Percentiles rank a stretch among this genome's conserved stretches.
phyloP scores from a whole-genome alignment of 495 filamentous ascomycete genomes.

The Penicilliopsis zonata region DNA sequence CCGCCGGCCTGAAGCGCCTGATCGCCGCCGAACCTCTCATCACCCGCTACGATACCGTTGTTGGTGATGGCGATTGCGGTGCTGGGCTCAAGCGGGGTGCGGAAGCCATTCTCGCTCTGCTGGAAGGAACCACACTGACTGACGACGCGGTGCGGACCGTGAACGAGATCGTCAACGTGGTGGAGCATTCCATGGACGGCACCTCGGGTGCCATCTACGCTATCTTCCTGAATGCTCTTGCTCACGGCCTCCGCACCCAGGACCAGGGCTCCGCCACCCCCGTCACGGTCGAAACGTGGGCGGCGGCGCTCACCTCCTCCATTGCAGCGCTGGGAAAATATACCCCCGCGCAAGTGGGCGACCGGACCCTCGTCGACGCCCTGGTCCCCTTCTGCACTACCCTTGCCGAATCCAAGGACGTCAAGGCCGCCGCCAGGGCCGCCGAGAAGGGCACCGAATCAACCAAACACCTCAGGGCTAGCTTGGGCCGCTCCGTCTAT shows the following conservation, averaged over 20 bases:
- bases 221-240: conserved; percentile 89
- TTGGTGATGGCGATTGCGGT: conserved; percentile 94
- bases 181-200: conserved; percentile 91
- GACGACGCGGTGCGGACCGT: conserved; percentile 64
- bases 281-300: conserved; percentile 53
- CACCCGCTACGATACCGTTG: conserved; percentile 81
- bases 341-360: conserved; percentile 80
- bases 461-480: conserved; percentile 86
- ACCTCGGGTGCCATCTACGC: conserved; percentile 92
- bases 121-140: conserved; percentile 41
- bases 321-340: conserved; percentile 63
- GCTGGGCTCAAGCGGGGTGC: conserved; percentile 83
- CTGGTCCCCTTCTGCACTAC: conserved; percentile 75
- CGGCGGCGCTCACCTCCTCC: conserved; percentile 58
- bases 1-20: conserved; percentile 55
- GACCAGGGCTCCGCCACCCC: conserved; percentile 33
- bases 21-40: conserved; percentile 73
- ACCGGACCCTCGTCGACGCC: conserved; percentile 85
- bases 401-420: conserved; percentile 47
- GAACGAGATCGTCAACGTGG: conserved; percentile 60
- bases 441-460: conserved; percentile 64
- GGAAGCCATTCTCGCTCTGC: conserved; percentile 63
- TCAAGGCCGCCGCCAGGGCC: conserved; percentile 60
- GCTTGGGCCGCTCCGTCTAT: conserved; percentile 80
- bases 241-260: conserved; percentile 56